Evolutionary conservation across 139 green algal species (phyloP), one percentile per base, ranked within the genome.

Genomic region (Coelastrella sp.): DNA sequence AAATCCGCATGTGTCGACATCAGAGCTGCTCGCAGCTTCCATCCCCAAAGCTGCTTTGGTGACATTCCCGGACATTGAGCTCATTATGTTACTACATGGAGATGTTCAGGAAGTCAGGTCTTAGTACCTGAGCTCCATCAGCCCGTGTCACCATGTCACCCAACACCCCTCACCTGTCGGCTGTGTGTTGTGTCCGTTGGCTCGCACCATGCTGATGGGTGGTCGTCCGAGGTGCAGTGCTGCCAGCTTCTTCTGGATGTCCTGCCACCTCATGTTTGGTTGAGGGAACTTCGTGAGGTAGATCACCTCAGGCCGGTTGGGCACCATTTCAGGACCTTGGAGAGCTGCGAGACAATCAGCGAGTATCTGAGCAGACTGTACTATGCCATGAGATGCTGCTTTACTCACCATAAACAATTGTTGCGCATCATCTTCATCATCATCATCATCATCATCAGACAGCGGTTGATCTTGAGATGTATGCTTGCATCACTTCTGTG

Each of bases 301-400:
- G 19, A 94, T 14, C 49, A 94, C 87, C 7, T 82, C 27, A 7
- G 92, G 90, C 15, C 90, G 76, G 10, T 76, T 56, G 8, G 84
- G 68, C n/a, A 81, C 60, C 8, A 89, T 61, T 35, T 94, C 92
- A 15, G 68, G 57, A 57, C 90, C 92, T 49, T 82, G 78, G 56
- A 94, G 85, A n/a, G 84, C 59, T 10, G 83, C 17, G 11, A 7
- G 49, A 12, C n/a, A 57, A 57, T 7, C 35, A 19, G 8, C 65
- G 17, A 84, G 78, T 49, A 84, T 35, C 57, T 49, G 35, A 85
- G 79, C 79, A 85, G 76, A 49, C 63, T 70, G 63, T 70, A 70
- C 5, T 70, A 14, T 70, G 15, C 63, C 63, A 9, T 14, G 63
- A 3, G 35, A 49, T 49, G 35, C 35, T 49, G 35, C 35, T 49